A percentile compares a stretch with the other conserved stretches of the same genome.
Conservation (phyloP, 2,329 filamentous ascomycete genomes). For the Aspergillus calidoustus region DNA sequence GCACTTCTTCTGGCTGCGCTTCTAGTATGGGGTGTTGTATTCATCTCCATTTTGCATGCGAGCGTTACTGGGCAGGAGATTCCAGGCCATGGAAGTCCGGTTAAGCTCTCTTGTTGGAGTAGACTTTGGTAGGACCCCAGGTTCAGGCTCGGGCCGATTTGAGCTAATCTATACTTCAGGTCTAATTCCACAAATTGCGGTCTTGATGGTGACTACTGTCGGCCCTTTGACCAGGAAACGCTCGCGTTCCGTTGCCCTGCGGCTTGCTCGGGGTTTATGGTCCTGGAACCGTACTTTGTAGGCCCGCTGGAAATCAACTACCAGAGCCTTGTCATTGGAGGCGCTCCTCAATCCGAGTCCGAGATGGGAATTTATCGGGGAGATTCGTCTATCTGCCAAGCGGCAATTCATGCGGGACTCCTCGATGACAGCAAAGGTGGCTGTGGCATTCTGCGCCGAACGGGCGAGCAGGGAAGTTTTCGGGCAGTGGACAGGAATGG, state of each 20-base stretch:
- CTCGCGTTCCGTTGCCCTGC: slow-evolving; percentile 64
- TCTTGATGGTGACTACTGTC: slow-evolving; percentile 60
- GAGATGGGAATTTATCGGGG: slow-evolving; percentile 58
- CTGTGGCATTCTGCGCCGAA: slow-evolving; percentile 59
- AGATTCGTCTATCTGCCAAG: slow-evolving; percentile 65
- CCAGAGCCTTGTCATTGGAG: slow-evolving; percentile 59
- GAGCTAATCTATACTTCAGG: slow-evolving; percentile 23
- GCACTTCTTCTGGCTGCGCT: slow-evolving; percentile 33
- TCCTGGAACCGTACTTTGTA: slow-evolving; percentile 62
- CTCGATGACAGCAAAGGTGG: slow-evolving; percentile 59
- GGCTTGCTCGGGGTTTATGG: slow-evolving; percentile 56
- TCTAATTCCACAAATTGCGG: slow-evolving; percentile 54
- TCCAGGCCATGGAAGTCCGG: slow-evolving; percentile 39
- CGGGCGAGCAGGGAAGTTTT: slow-evolving; percentile 57
- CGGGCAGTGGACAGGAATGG: slow-evolving; percentile 52
- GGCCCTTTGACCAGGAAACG: slow-evolving; percentile 58
- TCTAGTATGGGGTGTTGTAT: slow-evolving; percentile 39
- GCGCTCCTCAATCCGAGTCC: slow-evolving; percentile 46
- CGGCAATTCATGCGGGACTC: slow-evolving; percentile 64
- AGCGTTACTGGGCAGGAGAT: slow-evolving; percentile 37
- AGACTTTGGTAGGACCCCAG: slow-evolving; percentile 45
- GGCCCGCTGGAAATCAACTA: slow-evolving; percentile 61
- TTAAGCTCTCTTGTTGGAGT: slow-evolving; percentile 40
- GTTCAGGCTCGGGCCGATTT: slow-evolving; percentile 35
- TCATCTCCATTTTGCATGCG: slow-evolving; percentile 36